Evolutionary conservation across 2,329 filamentous ascomycete species (phyloP).

Genomic region (Diaporthe caulivora): DNA sequence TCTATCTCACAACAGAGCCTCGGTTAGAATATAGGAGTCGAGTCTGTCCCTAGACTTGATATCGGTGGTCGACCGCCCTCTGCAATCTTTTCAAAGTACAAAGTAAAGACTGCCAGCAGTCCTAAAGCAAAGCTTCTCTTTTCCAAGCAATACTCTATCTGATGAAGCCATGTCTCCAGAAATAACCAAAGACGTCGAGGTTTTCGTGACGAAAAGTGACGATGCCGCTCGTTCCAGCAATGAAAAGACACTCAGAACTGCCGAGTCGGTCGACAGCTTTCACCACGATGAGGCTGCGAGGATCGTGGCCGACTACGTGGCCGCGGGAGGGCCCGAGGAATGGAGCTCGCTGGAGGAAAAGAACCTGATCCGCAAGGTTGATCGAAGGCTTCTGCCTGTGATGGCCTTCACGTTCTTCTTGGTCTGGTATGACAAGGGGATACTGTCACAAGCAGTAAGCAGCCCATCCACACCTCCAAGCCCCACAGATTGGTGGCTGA

Average conservation of each 20-base stretch:
- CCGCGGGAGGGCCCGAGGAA: background rate
- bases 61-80: background rate
- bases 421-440: conserved; percentile 19
- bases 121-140: background rate
- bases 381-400: conserved; percentile 12
- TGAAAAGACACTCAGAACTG: conserved; percentile 2
- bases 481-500: background rate
- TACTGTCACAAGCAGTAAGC: conserved; percentile 17
- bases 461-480: no score
- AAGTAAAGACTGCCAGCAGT: background rate
- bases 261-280: conserved; percentile 2
- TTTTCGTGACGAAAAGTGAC: background rate
- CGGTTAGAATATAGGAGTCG: background rate
- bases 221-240: background rate
- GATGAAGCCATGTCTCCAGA: background rate
- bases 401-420: background rate
- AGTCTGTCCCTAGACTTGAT: background rate
- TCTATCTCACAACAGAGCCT: background rate
- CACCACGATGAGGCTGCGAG: conserved; percentile 16
- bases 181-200: background rate
- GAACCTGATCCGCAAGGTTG: conserved; percentile 6
- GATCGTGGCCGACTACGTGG: background rate
- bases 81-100: no score
- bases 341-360: conserved; percentile 9
- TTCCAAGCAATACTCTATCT: background rate